Base-by-base conservation (phyloP, 2,329 filamentous ascomycete species). In the Fusarium clavum region DNA sequence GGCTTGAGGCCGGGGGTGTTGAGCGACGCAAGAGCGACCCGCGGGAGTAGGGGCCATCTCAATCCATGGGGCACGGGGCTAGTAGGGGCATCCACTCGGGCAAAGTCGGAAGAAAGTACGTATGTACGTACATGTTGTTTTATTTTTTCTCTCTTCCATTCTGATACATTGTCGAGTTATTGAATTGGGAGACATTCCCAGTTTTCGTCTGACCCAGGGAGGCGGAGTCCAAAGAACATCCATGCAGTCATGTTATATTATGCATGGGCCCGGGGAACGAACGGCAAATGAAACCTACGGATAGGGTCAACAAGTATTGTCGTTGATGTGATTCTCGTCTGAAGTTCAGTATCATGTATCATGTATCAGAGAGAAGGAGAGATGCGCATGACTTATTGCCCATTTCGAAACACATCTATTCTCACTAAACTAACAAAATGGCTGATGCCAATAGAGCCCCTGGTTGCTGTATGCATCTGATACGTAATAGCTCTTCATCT, bases 181-280 rank as follows among this genome's bases (percentile, higher is more conserved):
- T 64, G 61, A 48, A 27, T 38, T 38, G 29, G n/a, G 70, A 70
- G 68, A 70, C 65, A 56, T 72, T 61, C 46, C 32, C 24, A 47
- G 59, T 71, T 71, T 72, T 73, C 60, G 64, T 67, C 69, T 70
- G 71, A 73, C 71, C 53, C 32, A 63, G 59, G 51, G 52, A 58
- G 45, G 67, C 68, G 68, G 67, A 69, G 58, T 55, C 52, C 32
- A 60, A 56, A 52, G 29, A 38, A n/a, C 34, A 38, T 10, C 34
- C 32, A 34, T 24, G 34, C 55, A 57, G 29, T 30, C 24, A 51
- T 32, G 27, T 38, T 38, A 12, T 38, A 38, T 38, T 48, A 51
- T 66, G 62, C 38, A 44, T 16, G 29, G 38, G 22, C 30, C 44
- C 38, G 14, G 44, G 32, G 41, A 20, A 38, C 34, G 6, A 52